Conservation (phyloP, 371 early-diverging fungal genomes). For the Mucor saturninus region DNA sequence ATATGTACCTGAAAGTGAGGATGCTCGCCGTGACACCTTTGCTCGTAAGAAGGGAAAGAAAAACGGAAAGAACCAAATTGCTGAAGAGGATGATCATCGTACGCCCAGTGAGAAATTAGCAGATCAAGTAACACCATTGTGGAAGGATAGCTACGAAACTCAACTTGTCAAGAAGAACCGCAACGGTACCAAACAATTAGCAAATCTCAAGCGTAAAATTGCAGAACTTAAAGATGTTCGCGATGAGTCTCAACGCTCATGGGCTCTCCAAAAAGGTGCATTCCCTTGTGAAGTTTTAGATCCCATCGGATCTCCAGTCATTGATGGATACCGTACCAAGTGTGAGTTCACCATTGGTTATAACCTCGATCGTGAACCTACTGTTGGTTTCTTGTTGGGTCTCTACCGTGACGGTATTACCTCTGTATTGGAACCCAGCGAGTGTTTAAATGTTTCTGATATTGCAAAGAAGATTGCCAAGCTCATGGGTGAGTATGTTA, state of each 20-base stretch:
- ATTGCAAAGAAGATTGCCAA: constrained; percentile 54
- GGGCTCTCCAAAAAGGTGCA: constrained; percentile 28
- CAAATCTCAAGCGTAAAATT: constrained; percentile 35
- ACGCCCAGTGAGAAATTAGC: constrained; percentile 66
- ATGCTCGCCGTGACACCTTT: constrained; percentile 32
- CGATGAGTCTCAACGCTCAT: constrained; percentile 35
- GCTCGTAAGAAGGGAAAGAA: constrained; percentile 17
- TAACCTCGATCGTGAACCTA: constrained; percentile 50
- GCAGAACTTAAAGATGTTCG: constrained; percentile 25
- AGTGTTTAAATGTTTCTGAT: constrained; percentile 51
- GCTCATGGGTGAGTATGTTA: constrained; percentile 46
- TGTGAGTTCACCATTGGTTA: constrained; percentile 80
- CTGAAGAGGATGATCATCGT: constrained; percentile 46
- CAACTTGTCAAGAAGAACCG: constrained; percentile 49
- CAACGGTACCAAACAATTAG: constrained; percentile 29
- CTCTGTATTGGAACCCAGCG: constrained; percentile 52
- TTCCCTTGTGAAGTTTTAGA: constrained; percentile 54
- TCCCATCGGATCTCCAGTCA: constrained; percentile 68
- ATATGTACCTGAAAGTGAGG: constrained; percentile 23
- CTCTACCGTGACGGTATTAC: constrained; percentile 62
- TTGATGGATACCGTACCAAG: constrained; percentile 76
- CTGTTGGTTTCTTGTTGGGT: constrained; percentile 74
- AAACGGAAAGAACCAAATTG: constrained; percentile 7
- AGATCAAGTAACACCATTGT: constrained; percentile 78
- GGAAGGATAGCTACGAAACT: constrained; percentile 49